phyloP scores from a whole-genome alignment of 1,284 basidiomycete genomes.

The Cryptococcus wingfieldii region DNA sequence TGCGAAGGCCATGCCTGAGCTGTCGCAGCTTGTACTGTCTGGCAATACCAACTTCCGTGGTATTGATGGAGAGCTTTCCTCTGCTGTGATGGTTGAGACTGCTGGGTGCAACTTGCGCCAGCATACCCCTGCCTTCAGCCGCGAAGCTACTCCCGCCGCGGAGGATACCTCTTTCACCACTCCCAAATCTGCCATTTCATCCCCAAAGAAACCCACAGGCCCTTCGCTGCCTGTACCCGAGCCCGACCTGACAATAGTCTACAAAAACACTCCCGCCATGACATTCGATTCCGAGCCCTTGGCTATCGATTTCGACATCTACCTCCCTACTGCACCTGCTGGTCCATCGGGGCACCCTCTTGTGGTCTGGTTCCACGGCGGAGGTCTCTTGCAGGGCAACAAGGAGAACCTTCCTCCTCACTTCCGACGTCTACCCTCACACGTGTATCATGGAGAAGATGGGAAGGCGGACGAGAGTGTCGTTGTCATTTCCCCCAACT shows the following conservation, averaged over 20 bases:
- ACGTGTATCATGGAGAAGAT: conserved; percentile 8
- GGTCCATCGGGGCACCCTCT: conserved; percentile 25
- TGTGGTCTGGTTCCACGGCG: conserved; percentile 47
- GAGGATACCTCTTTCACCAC: conserved; percentile 6
- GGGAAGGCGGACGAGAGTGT: conserved; percentile 15
- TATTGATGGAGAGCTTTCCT: conserved; percentile 19
- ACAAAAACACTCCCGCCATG: conserved; percentile 36
- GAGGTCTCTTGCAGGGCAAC: conserved; percentile 45
- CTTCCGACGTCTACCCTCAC: conserved; percentile 35
- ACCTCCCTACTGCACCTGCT: conserved; percentile 28
- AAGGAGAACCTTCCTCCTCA: conserved; percentile 48
- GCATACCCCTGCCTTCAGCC: background rate
- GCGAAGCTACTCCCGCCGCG: background rate
- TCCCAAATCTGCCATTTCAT: background rate
- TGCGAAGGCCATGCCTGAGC: conserved; percentile 20
- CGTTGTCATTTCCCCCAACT: conserved; percentile 42
- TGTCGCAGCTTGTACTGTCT: conserved; percentile 25
- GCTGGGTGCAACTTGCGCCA: conserved; percentile 23
- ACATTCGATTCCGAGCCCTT: conserved; percentile 44
- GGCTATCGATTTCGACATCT: conserved; percentile 40
- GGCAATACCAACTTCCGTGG: conserved; percentile 26
- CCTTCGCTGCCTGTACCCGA: conserved; percentile 16
- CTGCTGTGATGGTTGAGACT: conserved; percentile 24
- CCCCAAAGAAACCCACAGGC: too few relatives aligned
- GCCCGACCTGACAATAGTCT: conserved; percentile 33